These are phyloP conservation scores for Phyllosticta citriasiana DNA, from an alignment of 2,329 filamentous ascomycete genomes.

Conservation along the genomic window DNA sequence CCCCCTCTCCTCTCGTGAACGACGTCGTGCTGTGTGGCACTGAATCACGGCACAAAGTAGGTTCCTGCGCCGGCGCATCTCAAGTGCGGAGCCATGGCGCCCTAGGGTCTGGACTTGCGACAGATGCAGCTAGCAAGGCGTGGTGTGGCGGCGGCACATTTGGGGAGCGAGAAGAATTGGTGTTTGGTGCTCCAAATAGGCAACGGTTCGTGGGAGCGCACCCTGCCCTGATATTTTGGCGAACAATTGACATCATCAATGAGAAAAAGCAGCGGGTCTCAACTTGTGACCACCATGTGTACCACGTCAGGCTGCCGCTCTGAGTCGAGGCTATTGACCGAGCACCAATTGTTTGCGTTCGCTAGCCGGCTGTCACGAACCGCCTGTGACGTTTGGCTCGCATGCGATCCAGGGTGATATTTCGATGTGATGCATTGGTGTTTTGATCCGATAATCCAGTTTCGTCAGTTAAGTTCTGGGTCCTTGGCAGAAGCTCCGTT, in stretches of 20 bases:
- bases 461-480: neutral
- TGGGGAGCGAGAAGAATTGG: neutral
- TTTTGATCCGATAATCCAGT: neutral
- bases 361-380: neutral
- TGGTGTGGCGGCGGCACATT: neutral
- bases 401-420: neutral
- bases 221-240: neutral
- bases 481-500: neutral
- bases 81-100: neutral
- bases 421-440: neutral
- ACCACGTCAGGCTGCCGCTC: neutral
- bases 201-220: neutral
- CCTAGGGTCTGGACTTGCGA: neutral
- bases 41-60: neutral
- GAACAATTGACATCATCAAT: neutral
- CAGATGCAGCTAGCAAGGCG: neutral
- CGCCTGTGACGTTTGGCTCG: neutral
- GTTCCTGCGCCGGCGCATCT: neutral
- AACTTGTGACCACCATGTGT: neutral
- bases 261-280: neutral
- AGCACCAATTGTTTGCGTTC: neutral
- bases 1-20: too few relatives aligned
- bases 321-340: neutral
- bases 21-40: neutral
- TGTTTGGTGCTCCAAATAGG: neutral